Evolutionary conservation across 495 filamentous ascomycete species (phyloP), one percentile per base, ranked within the genome.

Genomic region (Tuber indicum): DNA sequence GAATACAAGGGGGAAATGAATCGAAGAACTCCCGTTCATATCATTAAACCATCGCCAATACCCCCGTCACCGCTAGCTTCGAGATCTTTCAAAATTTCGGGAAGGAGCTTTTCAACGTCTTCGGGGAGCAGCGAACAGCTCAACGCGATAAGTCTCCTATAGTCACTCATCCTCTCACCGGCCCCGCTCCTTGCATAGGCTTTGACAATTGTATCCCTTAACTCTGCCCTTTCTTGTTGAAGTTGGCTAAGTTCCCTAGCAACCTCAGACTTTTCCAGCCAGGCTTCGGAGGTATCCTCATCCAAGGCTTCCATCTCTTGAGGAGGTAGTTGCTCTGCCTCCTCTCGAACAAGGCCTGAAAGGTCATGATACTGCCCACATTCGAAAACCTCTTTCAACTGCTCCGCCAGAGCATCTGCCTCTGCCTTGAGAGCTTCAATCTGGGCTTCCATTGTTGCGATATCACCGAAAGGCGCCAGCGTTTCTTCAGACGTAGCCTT

Each of bases 81-180:
- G 17, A 85, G 46, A 72, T 83, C 83, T 74, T 84, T 81, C 44
- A 85, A 44, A 66, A 85, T 83, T 26, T 85, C 84, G 1, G 84
- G 84, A 26, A 85, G 62, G 23, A 85, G 52, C 62, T 78, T 77
- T 70, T 85, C 84, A 21, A 85, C 77, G n/a, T 84, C 82, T n/a
- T 85, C 83, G 17, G 81, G 82, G 21, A 78, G 77, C 32, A 85
- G 73, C 8, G 75, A 79, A 52, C 84, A 79, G 72, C 81, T 81
- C 47, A 79, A 41, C 32, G 83, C 79, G 42, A 85, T 85, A 19
- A 85, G 77, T 36, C 81, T 76, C 45, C 84, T 79, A 70, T 85
- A 85, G 66, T 84, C 82, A 47, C 74, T 82, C 81, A 82, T 84
- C 45, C 76, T 85, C 71, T 73, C 84, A 7, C 83, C 81, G n/a